Conservation (phyloP, 192 early-diverging fungal species). For the Coemansia aciculifera region DNA sequence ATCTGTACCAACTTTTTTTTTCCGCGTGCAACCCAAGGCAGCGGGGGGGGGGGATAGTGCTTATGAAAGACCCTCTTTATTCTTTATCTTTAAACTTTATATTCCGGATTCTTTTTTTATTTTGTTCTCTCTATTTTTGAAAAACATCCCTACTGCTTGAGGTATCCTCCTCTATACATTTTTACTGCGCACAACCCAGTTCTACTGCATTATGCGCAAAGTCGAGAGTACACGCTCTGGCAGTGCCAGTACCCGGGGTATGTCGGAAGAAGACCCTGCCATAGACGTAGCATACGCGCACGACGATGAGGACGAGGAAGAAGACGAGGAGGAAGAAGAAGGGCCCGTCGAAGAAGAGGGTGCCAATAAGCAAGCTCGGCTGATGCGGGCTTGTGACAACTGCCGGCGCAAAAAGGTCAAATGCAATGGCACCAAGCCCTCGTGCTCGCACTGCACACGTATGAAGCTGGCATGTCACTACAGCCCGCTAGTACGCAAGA, state of each 20-base stretch:
- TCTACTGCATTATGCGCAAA: slow-evolving; percentile 10
- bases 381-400: slow-evolving; percentile 57
- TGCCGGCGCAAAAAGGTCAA: slow-evolving; percentile 58
- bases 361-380: slow-evolving; percentile 34
- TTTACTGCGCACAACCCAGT: not conserved
- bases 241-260: slow-evolving; percentile 2
- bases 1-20: not conserved
- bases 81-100: not conserved
- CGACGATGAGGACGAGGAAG: slow-evolving; percentile 13
- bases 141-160: not conserved
- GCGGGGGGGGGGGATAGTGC: not conserved
- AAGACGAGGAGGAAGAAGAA: slow-evolving; percentile 12
- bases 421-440: slow-evolving; percentile 55
- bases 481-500: slow-evolving; percentile 56
- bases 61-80: not conserved
- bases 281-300: slow-evolving; percentile 20
- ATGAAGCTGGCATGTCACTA: slow-evolving; percentile 57
- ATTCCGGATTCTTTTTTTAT: not conserved
- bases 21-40: not conserved
- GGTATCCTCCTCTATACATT: not conserved
- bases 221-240: not conserved
- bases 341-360: slow-evolving; percentile 24
- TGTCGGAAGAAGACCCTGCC: slow-evolving; percentile 4
- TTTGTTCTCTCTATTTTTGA: not conserved
- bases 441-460: slow-evolving; percentile 53